These are phyloP conservation scores for Cantharellus anzutake DNA, from an alignment of 768 basidiomycete genomes.

Conservation along the genomic window DNA sequence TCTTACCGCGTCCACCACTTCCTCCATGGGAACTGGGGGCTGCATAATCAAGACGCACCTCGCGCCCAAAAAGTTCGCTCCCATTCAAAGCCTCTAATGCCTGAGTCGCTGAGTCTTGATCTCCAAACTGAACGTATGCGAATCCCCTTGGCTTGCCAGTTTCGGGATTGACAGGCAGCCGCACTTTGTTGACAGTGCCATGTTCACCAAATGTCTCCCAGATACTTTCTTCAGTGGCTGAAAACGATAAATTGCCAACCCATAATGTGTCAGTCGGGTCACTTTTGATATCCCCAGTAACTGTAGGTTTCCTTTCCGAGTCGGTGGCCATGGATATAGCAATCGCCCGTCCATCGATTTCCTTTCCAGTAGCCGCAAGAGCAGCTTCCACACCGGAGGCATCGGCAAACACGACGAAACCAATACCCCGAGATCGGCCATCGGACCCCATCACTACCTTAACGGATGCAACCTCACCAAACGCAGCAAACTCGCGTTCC, in stretches of 20 bases:
- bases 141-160: constrained; percentile 85
- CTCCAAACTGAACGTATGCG: constrained; percentile 88
- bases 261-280: constrained; percentile 64
- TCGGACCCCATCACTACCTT: constrained; percentile 49
- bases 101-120: constrained; percentile 58
- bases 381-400: constrained; percentile 62
- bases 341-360: constrained; percentile 81
- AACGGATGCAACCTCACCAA: constrained; percentile 78
- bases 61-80: constrained; percentile 61
- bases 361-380: constrained; percentile 50
- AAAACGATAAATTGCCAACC: constrained; percentile 23
- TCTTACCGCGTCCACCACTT: constrained; percentile 11
- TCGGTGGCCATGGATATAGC: constrained; percentile 70
- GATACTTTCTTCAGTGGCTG: constrained; percentile 26
- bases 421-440: constrained; percentile 72
- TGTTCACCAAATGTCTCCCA: constrained; percentile 85
- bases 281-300: constrained; percentile 50
- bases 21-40: constrained; percentile 44
- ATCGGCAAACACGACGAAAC: constrained; percentile 61
- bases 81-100: constrained; percentile 55
- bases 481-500: constrained; percentile 70
- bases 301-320: constrained; percentile 54
- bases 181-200: constrained; percentile 67
- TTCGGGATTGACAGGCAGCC: constrained; percentile 85
- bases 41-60: constrained; percentile 68